Base-by-base conservation (phyloP, 306 rosid species). In the Fagus crenata region DNA sequence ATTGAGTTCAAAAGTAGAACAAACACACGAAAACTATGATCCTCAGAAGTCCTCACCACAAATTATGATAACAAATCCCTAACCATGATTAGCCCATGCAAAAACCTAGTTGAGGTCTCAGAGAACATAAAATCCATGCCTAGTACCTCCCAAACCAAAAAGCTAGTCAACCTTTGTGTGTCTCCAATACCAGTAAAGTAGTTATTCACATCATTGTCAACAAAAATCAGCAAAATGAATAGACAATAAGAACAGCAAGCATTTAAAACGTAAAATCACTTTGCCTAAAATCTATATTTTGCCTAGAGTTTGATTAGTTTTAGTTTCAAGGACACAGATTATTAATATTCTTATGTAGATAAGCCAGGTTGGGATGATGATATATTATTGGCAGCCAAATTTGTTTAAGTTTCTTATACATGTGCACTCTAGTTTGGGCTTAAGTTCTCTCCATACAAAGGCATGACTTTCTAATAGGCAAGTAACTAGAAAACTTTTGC, bases 151-250 rank as follows among this genome's bases (percentile, higher is more conserved):
- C 64, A 74, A 49, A 43, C 65, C 49, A 42, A 51, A 81, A 40
- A 53, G 77, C 39, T 71, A 76, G 33, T 51, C 6, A 49, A 67
- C 8, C 2, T 15, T 36, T 41, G 9, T 17, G 59, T 6, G 58
- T 67, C 65, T 75, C 53, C 72, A 12, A 31, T 43, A 72, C 71
- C 54, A 51, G 63, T 35, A 41, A 81, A 78, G 14, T 35, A 12
- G 64, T 42, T 51, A 41, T 75, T 49, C 15, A 56, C 42, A 65
- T 75, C 18, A 22, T 18, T 67, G 71, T 17, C 71, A 36, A 39
- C 32, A 3, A 37, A 42, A 5, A 42, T 69, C 39, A 49, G 56
- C 59, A 67, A 58, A 51, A 56, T 42, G 31, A 18, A 39, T 8
- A 40, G 18, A 3, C 32, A 68, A 40, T 28, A 68, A 39, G 17